Evolutionary conservation across 257 asterid species (phyloP), one percentile per base, ranked within the genome.

Genomic region (Buddleja alternifolia): DNA sequence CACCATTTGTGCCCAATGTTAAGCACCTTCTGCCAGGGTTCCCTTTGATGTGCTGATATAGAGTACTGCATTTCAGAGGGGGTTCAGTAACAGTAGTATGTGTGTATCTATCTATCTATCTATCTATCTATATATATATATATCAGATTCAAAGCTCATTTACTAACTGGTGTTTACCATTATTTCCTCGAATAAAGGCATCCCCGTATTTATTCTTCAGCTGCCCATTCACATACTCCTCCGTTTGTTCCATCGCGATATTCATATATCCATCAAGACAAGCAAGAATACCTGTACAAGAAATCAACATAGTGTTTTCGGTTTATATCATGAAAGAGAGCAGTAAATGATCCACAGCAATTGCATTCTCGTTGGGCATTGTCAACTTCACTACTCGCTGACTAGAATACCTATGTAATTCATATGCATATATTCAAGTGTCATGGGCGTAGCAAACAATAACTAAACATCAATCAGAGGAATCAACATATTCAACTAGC

Each of bases 191-290:
- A 50, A 93, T 93, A 71, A 93, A 93, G 71, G 98, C 98, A 77
- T 93, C 98, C 1, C 98, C 98, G 20, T 93, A 93, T 59, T 93
- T 93, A 76, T 90, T 90, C 81, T 93, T 93, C 90, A 90, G 72
- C 73, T 93, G 98, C 48, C 98, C 98, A 21, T 90, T 93, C 50
- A 93, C 98, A 53, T 93, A 93, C 81, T 93, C 98, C 84, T 93
- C 98, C 3, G 98, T 93, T 76, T 93, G 97, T 70, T 93, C 98
- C 98, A 93, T 93, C 1, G 98, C 98, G 55, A 93, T 93, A 67
- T 93, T 93, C 96, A 93, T 93, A 72, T 90, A 93, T 56, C 98
- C 98, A 82, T 93, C 98, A 67, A 93, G 80, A 74, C 97, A 93
- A 25, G 98, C 98, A 54, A 93, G 92, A 67, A 90, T 90, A 73